Conservation (phyloP, 2,329 filamentous ascomycete species). For the Xylaria sp. region DNA sequence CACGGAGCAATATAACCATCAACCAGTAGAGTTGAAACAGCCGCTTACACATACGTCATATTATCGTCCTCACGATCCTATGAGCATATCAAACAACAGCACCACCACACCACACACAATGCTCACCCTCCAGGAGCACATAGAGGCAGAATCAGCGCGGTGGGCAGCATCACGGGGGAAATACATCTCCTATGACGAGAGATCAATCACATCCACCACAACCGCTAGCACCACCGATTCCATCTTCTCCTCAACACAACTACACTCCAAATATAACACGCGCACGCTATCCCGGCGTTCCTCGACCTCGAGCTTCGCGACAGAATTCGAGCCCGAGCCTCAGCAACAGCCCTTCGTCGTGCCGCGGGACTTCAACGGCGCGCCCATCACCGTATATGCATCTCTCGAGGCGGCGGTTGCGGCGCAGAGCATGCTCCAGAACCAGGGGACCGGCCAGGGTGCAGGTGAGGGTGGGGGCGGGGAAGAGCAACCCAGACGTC, state of each 20-base stretch:
- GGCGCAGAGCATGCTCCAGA: slow-evolving; percentile 38
- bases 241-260: slow-evolving; percentile 40
- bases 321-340: slow-evolving; percentile 39
- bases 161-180: slow-evolving; percentile 40
- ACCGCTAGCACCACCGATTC: slow-evolving; percentile 32
- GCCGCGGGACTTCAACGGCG: slow-evolving; percentile 42
- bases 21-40: background rate
- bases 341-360: slow-evolving; percentile 36
- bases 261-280: slow-evolving; percentile 38
- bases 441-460: slow-evolving; percentile 7
- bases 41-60: slow-evolving; percentile 30
- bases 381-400: slow-evolving; percentile 47
- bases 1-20: background rate
- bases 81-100: slow-evolving; percentile 21
- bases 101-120: slow-evolving; percentile 34
- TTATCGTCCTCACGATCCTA: slow-evolving; percentile 9
- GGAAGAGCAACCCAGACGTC: slow-evolving; percentile 39
- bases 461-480: slow-evolving; percentile 19
- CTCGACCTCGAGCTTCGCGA: slow-evolving; percentile 45
- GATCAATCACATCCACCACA: slow-evolving; percentile 34
- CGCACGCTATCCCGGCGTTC: slow-evolving; percentile 42
- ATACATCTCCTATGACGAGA: slow-evolving; percentile 22
- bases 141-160: slow-evolving; percentile 41
- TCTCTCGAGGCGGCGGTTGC: slow-evolving; percentile 49
- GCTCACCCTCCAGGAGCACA: slow-evolving; percentile 43